A percentile compares a stretch with the other conserved stretches of the same genome.
Conservation (phyloP, 306 rosid species). For the Geum urbanum region DNA sequence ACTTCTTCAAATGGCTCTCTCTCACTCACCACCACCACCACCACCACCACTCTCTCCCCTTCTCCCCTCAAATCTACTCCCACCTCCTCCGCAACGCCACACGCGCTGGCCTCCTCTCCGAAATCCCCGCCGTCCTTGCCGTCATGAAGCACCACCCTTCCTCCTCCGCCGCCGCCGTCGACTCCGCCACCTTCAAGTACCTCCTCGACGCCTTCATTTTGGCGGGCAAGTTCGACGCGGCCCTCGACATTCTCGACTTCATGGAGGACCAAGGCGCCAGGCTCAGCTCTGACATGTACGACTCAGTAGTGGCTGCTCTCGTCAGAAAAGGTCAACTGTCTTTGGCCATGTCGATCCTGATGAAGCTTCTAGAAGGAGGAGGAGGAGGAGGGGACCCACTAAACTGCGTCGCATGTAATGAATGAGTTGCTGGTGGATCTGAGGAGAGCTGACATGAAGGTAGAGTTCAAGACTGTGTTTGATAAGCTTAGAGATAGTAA, state of each 20-base stretch:
- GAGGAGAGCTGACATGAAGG: slow-evolving; percentile 55
- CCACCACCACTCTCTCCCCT: slow-evolving; percentile 22
- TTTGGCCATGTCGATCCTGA: slow-evolving; percentile 58
- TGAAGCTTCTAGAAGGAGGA: slow-evolving; percentile 41
- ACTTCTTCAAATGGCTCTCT: slow-evolving; percentile 60
- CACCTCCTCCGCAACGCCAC: slow-evolving; percentile 42
- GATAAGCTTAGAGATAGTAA: slow-evolving; percentile 39
- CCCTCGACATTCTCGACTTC: slow-evolving; percentile 48
- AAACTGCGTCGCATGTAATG: slow-evolving; percentile 46
- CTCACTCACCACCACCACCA: slow-evolving; percentile 1
- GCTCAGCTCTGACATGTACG: slow-evolving; percentile 37
- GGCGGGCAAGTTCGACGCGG: slow-evolving; percentile 41
- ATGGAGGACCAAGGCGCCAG: slow-evolving; percentile 41
- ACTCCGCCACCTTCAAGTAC: slow-evolving; percentile 48
- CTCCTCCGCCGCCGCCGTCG: slow-evolving; percentile 38
- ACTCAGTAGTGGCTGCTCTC: slow-evolving; percentile 54
- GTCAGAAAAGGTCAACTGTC: slow-evolving; percentile 50
- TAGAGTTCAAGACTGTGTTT: slow-evolving; percentile 55
- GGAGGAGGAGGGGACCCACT: neutral
- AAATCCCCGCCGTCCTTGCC: slow-evolving; percentile 42
- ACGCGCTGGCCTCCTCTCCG: slow-evolving; percentile 37
- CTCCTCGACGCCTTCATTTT: slow-evolving; percentile 52
- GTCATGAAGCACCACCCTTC: slow-evolving; percentile 31
- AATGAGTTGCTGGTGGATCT: slow-evolving; percentile 64
- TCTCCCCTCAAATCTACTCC: slow-evolving; percentile 45